Conservation (phyloP, 1,284 basidiomycete genomes). For the Somion occarium region DNA sequence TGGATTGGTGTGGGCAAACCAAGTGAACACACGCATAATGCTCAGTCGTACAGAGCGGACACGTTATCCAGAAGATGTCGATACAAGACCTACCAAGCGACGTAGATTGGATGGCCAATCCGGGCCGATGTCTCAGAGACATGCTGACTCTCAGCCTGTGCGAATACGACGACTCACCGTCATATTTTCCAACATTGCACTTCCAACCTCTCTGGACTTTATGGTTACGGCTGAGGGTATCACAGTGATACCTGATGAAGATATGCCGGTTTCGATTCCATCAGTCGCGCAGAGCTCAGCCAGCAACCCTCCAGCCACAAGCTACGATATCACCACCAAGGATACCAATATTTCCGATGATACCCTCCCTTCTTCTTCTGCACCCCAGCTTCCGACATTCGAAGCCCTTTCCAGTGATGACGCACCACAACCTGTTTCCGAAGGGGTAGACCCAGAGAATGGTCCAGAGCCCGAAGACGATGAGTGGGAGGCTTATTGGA, state of each 20-base stretch:
- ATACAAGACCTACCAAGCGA: slow-evolving; percentile 31
- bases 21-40: slow-evolving; percentile 81
- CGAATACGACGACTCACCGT: slow-evolving; percentile 63
- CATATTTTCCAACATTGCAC: slow-evolving; percentile 67
- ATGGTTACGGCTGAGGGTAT: slow-evolving; percentile 63
- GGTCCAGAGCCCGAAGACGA: slow-evolving; percentile 22
- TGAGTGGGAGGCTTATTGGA: slow-evolving; percentile 44
- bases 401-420: neutral
- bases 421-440: neutral
- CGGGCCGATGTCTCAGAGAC: neutral
- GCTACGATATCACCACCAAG: neutral
- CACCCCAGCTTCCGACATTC: neutral
- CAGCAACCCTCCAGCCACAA: neutral
- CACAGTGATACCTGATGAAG: slow-evolving; percentile 14
- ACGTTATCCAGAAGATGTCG: slow-evolving; percentile 44
- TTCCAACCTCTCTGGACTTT: slow-evolving; percentile 64
- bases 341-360: neutral
- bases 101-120: slow-evolving; percentile 15
- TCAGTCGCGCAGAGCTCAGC: neutral
- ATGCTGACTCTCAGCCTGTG: slow-evolving; percentile 24
- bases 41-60: slow-evolving; percentile 72
- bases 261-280: neutral
- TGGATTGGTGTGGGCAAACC: slow-evolving; percentile 89
- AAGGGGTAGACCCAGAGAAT: slow-evolving; percentile 1
- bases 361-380: neutral